Conservation (phyloP, 2,329 filamentous ascomycete species). For the Talaromyces sp. region DNA sequence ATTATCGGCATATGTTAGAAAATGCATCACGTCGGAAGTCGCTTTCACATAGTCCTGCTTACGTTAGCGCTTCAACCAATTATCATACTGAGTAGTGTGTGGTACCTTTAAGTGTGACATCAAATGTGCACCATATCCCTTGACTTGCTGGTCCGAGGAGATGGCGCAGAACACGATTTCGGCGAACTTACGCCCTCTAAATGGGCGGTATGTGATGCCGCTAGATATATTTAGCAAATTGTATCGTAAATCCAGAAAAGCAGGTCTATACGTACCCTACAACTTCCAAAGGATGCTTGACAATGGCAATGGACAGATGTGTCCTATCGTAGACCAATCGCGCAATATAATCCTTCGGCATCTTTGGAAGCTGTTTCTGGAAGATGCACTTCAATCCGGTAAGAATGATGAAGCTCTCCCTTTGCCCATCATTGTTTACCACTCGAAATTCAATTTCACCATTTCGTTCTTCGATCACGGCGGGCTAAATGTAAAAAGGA, state of each 20-base stretch:
- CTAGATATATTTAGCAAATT: slow-evolving; percentile 42
- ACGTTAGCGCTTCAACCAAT: slow-evolving; percentile 7
- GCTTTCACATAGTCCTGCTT: slow-evolving; percentile 84
- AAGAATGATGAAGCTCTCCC: slow-evolving; percentile 87
- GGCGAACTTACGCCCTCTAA: slow-evolving; percentile 86
- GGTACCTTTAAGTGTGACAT: slow-evolving; percentile 92
- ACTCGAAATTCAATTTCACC: slow-evolving; percentile 96
- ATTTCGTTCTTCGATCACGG: slow-evolving; percentile 86
- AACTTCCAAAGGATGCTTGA: slow-evolving; percentile 94
- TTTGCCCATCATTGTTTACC: slow-evolving; percentile 89
- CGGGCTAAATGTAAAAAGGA: slow-evolving; percentile 54
- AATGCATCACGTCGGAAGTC: slow-evolving; percentile 95
- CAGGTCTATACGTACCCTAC: slow-evolving; percentile 52
- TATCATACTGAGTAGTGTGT: neutral
- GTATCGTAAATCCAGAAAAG: slow-evolving; percentile 19
- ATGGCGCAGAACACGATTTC: slow-evolving; percentile 99
- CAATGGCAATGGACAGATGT: slow-evolving; percentile 92
- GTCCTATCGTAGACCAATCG: slow-evolving; percentile 95
- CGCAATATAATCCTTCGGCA: slow-evolving; percentile 99
- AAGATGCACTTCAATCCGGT: slow-evolving; percentile 97
- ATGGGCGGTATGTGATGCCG: slow-evolving; percentile 93
- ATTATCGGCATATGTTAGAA: slow-evolving; percentile 97
- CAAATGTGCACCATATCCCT: slow-evolving; percentile 93
- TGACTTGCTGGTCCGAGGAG: slow-evolving; percentile 95
- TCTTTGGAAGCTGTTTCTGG: slow-evolving; percentile 96